These are phyloP conservation scores for Aspergillus taichungensis DNA, from an alignment of 495 filamentous ascomycete genomes.

Conservation along the genomic window DNA sequence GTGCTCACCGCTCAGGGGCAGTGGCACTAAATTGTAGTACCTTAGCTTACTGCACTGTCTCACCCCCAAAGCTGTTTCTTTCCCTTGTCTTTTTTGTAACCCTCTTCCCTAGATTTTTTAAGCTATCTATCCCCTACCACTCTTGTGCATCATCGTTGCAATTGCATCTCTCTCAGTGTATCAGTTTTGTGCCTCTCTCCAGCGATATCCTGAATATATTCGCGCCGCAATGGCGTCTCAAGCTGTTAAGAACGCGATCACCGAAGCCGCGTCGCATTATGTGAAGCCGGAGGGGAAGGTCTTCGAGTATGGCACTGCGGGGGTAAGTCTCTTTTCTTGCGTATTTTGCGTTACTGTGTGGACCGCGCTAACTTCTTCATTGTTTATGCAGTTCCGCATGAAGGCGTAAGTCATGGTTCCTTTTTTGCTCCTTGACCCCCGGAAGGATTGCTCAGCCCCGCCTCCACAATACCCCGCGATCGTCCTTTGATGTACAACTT, in stretches of 20 bases:
- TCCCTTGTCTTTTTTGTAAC: constrained; percentile 3
- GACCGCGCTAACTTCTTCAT: constrained; percentile 5
- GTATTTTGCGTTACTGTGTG: constrained; percentile 6
- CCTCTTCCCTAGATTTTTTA: constrained; percentile 26
- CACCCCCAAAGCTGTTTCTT: constrained; percentile 1
- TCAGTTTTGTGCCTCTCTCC: neutral
- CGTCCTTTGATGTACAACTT: constrained; percentile 26
- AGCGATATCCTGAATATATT: constrained; percentile 7
- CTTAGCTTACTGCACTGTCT: constrained; percentile 8
- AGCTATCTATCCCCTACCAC: constrained; percentile 9
- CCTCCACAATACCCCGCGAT: constrained; percentile 30
- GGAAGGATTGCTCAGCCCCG: constrained; percentile 24
- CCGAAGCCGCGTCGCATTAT: constrained; percentile 36
- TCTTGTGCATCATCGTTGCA: neutral
- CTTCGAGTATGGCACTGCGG: constrained; percentile 93
- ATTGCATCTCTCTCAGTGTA: neutral
- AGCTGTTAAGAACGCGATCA: constrained; percentile 36
- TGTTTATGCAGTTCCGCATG: constrained; percentile 58
- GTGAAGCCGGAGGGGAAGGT: constrained; percentile 60
- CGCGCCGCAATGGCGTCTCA: constrained; percentile 38
- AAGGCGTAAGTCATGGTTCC: constrained; percentile 51
- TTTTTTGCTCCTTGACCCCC: constrained; percentile 4
- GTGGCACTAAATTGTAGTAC: constrained; percentile 21
- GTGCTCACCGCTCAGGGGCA: constrained; percentile 25
- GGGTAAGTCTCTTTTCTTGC: constrained; percentile 42